Evolutionary conservation across 331 rosid genomes (phyloP).

Genomic region (Quercus lobata): DNA sequence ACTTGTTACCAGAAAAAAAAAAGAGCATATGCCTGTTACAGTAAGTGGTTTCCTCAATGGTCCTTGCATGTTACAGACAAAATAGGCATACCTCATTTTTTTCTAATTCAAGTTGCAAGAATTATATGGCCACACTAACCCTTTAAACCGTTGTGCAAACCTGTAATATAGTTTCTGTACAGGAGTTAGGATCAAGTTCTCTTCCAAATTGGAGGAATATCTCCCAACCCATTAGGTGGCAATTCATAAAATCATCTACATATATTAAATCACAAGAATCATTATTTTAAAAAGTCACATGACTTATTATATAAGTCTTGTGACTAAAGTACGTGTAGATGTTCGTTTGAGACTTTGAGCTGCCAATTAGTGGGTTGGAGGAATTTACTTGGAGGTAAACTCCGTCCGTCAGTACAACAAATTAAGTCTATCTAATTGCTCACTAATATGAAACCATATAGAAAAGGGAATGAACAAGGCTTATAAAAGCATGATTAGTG

Average conservation of each 20-base stretch:
- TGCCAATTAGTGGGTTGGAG: too few species aligned
- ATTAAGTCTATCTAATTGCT: neutral
- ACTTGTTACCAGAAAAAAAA: neutral
- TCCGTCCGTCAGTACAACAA: too few species aligned
- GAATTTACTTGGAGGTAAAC: too few species aligned
- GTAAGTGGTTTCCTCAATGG: constrained; percentile 1
- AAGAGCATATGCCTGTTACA: neutral
- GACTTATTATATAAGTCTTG: too few species aligned
- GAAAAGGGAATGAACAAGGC: neutral
- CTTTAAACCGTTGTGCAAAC: neutral
- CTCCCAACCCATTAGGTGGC: too few species aligned
- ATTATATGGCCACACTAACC: neutral
- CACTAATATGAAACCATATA: neutral
- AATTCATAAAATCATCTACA: too few species aligned
- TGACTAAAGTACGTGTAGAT: too few species aligned
- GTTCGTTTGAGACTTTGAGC: too few species aligned
- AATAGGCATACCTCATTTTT: neutral
- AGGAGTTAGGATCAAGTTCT: too few species aligned
- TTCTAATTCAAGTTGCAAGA: neutral
- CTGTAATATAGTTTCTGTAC: neutral
- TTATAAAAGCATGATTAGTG: neutral
- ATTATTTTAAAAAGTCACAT: too few species aligned
- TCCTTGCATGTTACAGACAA: neutral
- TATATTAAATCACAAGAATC: too few species aligned
- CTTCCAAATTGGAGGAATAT: too few species aligned